Conservation (phyloP, 768 basidiomycete genomes). For the Pseudohyphozyma bogoriensis region DNA sequence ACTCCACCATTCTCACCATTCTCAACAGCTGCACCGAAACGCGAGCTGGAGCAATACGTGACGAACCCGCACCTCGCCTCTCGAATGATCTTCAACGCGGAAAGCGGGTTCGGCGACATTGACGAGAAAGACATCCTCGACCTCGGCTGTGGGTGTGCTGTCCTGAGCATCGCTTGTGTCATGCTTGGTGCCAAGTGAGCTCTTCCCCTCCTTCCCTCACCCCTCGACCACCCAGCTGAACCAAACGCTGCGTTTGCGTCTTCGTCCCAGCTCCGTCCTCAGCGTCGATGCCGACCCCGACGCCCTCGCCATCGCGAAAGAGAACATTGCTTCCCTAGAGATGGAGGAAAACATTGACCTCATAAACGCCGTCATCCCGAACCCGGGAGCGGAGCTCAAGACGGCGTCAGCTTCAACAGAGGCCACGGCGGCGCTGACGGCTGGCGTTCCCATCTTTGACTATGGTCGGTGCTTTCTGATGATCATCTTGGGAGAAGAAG, state of each 20-base stretch:
- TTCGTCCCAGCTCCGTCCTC: constrained; percentile 24
- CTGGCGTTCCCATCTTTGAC: constrained; percentile 6
- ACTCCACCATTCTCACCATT: not conserved
- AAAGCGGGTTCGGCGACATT: constrained; percentile 28
- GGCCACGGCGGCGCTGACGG: not conserved
- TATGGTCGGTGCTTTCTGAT: no score
- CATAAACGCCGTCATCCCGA: constrained; percentile 23
- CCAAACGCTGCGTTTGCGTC: no score
- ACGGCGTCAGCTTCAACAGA: not conserved
- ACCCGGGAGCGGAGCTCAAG: not conserved
- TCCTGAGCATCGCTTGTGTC: constrained; percentile 28
- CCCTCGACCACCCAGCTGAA: not conserved
- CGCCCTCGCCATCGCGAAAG: constrained; percentile 27
- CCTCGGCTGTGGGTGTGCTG: constrained; percentile 30
- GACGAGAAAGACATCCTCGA: constrained; percentile 31
- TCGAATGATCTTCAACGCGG: constrained; percentile 32
- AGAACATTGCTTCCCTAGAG: constrained; percentile 31
- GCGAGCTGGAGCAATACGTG: constrained; percentile 30
- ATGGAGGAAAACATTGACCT: constrained; percentile 31
- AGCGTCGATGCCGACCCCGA: constrained; percentile 30
- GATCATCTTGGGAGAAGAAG: not conserved
- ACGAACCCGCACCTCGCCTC: constrained; percentile 31
- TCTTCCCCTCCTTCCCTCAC: not conserved
- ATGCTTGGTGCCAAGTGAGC: constrained; percentile 31
- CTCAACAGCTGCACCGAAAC: constrained; percentile 4